phyloP scores from a whole-genome alignment of 75 land plant species.

The Cryptomeria japonica region DNA sequence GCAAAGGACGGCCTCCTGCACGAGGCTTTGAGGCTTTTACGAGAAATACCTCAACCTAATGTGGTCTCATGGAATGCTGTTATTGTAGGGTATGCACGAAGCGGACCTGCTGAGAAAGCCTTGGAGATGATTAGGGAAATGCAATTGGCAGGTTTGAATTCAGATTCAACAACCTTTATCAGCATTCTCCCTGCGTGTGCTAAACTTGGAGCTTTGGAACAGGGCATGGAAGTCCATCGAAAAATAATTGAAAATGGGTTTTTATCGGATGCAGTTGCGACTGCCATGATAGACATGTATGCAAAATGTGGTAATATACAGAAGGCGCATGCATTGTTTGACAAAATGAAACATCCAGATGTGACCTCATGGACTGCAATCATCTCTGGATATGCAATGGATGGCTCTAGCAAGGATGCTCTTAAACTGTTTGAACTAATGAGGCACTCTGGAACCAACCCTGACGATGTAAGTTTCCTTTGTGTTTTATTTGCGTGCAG shows the following conservation, averaged over 20 bases:
- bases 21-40: slow-evolving; percentile 7
- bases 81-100: slow-evolving; percentile 23
- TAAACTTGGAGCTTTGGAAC: not conserved
- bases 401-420: slow-evolving; percentile 19
- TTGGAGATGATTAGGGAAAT: slow-evolving; percentile 16
- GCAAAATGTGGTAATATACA: slow-evolving; percentile 40
- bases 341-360: slow-evolving; percentile 11
- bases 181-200: not conserved
- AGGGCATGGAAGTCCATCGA: not conserved
- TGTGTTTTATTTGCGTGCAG: slow-evolving; percentile 22
- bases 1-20: slow-evolving; percentile 12
- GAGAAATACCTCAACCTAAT: slow-evolving; percentile 15
- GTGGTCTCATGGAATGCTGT: slow-evolving; percentile 32
- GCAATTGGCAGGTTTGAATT: not conserved
- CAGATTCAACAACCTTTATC: not conserved
- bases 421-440: slow-evolving; percentile 15
- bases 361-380: slow-evolving; percentile 31
- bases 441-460: slow-evolving; percentile 17
- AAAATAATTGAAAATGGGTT: not conserved
- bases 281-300: slow-evolving; percentile 30
- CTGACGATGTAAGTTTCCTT: slow-evolving; percentile 23
- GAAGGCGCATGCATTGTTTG: slow-evolving; percentile 22
- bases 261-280: not conserved
- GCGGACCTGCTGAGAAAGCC: slow-evolving; percentile 19
- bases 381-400: slow-evolving; percentile 19